Evolutionary conservation across 2,329 filamentous ascomycete species (phyloP).

Genomic region (Colletotrichum musae): DNA sequence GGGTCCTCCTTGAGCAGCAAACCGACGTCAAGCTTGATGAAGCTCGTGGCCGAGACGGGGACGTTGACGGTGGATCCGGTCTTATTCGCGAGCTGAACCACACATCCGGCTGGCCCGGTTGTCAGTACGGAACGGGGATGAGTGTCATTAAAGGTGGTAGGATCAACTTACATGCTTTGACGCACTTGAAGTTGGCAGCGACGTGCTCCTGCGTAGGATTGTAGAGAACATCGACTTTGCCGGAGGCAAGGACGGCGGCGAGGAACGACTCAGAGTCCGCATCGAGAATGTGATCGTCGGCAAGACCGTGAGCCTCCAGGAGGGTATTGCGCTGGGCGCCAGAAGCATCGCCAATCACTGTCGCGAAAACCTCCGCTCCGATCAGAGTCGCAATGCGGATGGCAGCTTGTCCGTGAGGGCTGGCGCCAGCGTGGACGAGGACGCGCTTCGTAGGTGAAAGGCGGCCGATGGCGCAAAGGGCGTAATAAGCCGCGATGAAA

Average conservation of each 20-base stretch:
- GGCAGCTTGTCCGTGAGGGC: constrained; percentile 60
- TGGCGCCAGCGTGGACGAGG: constrained; percentile 61
- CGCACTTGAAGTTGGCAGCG: constrained; percentile 51
- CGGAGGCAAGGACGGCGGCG: constrained; percentile 50
- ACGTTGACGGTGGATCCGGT: constrained; percentile 38
- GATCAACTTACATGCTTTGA: constrained; percentile 52
- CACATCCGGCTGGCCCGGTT: constrained; percentile 47
- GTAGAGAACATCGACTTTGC: constrained; percentile 48
- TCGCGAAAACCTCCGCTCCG: constrained; percentile 60
- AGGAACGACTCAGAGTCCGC: constrained; percentile 53
- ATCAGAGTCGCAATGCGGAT: constrained; percentile 55
- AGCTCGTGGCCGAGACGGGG: constrained; percentile 38
- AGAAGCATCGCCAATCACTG: constrained; percentile 49
- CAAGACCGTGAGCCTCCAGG: constrained; percentile 49
- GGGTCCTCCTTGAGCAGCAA: constrained; percentile 51
- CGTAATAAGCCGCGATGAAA: constrained; percentile 59
- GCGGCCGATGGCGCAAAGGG: constrained; percentile 50
- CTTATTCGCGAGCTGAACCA: constrained; percentile 51
- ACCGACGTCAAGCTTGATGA: constrained; percentile 52
- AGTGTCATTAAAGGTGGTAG: background rate
- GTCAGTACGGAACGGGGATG: constrained; percentile 31
- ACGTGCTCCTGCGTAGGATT: constrained; percentile 58
- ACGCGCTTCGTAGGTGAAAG: constrained; percentile 51
- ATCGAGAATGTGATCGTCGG: constrained; percentile 54
- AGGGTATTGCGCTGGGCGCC: constrained; percentile 56